Conservation (phyloP, 768 basidiomycete genomes). For the Phylloporus sp. region DNA sequence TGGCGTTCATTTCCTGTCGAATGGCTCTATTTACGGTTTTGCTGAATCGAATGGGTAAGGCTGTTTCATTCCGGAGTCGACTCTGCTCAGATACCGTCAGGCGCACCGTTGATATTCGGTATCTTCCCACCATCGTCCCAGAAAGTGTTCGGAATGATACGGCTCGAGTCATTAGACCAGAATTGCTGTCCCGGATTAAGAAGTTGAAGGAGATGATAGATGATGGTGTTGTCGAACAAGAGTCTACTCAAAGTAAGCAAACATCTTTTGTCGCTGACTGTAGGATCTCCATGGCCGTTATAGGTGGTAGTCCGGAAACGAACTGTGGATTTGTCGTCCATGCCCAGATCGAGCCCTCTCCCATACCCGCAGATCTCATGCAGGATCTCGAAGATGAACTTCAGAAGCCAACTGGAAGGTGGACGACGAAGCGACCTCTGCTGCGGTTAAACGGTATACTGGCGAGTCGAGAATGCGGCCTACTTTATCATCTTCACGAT, state of each 20-base stretch:
- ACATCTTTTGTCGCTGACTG: background rate
- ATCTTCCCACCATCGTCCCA: conserved; percentile 65
- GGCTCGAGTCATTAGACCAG: conserved; percentile 52
- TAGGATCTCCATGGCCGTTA: background rate
- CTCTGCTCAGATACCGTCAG: conserved; percentile 29
- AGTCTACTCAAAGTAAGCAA: conserved; percentile 35
- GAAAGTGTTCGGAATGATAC: conserved; percentile 52
- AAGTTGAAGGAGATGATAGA: conserved; percentile 63
- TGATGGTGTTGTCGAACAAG: conserved; percentile 56
- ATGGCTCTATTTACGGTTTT: conserved; percentile 75
- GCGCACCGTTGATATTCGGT: conserved; percentile 58
- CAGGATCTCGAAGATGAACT: conserved; percentile 70
- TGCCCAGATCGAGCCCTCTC: conserved; percentile 57
- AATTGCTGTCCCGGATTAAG: conserved; percentile 54
- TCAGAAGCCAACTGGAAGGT: conserved; percentile 68
- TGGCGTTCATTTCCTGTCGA: conserved; percentile 69
- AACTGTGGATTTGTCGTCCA: conserved; percentile 65
- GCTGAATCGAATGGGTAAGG: conserved; percentile 61
- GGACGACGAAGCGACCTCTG: conserved; percentile 54
- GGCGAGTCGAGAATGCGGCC: conserved; percentile 76
- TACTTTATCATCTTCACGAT: conserved; percentile 62
- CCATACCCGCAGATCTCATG: conserved; percentile 53
- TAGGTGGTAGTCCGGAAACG: conserved; percentile 46
- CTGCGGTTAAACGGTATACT: conserved; percentile 61
- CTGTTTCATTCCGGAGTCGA: background rate